Base-by-base conservation (phyloP, 2,329 filamentous ascomycete species). In the Capronia epimyces region DNA sequence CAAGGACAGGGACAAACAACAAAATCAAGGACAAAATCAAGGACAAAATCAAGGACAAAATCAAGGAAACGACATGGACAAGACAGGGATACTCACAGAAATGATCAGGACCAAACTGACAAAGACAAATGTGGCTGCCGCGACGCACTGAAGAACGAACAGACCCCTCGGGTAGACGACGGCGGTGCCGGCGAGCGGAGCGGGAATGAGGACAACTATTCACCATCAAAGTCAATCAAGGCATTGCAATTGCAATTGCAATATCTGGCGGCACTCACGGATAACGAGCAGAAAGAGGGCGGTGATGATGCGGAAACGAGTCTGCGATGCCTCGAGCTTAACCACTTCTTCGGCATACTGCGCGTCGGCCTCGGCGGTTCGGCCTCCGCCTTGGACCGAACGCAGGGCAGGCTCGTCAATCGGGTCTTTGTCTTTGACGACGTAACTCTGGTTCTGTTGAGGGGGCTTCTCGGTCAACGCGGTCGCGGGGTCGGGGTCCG, bases 71-170 rank as follows among this genome's bases (percentile, higher is more conserved):
- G n/a, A n/a, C n/a, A n/a, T n/a, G n/a, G 13, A 20, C 20, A 24
- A 12, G 22, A 43, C 15, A 34, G 3, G 10, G 15, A 18, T 12
- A 49, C 46, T 49, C 13, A 49, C 46, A 43, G n/a, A 43, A 13
- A 36, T 21, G 18, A 49, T 49, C 7, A 49, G 40, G 18, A 49
- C 18, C 37, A 49, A 21, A 25, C 37, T 43, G 13, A 49, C 40
- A 13, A 49, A 43, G 3, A 49, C 46, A 34, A 49, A 49, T 13
- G 46, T 49, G 2, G 46, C 37, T 36, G 46, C 46, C 4, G 46
- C 46, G 20, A 49, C 46, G 37, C 46, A 49, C 27, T 49, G 46
- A 49, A 49, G 46, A 49, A 49, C 27, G 29, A 49, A 49, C n/a
- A 49, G 46, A 18, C 46, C 46, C 27, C 20, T 32, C 3, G 46